These are phyloP conservation scores for Penicillium sp. DNA, from an alignment of 2,329 filamentous ascomycete species.

Conservation along the genomic window DNA sequence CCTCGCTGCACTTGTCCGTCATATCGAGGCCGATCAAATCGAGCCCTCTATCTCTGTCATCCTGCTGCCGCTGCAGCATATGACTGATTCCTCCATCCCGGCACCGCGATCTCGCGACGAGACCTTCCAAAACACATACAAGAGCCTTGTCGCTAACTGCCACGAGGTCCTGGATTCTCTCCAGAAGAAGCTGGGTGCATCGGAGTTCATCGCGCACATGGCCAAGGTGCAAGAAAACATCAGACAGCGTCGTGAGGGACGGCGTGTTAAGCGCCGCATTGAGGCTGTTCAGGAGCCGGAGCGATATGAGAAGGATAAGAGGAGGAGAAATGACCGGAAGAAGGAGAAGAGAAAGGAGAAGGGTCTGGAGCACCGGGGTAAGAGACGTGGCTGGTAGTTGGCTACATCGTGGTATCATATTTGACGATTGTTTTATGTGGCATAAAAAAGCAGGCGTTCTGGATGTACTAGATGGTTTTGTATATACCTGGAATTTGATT, in stretches of 20 bases:
- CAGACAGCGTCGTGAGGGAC: slow-evolving; percentile 68
- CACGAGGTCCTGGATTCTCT: slow-evolving; percentile 78
- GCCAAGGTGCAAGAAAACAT: slow-evolving; percentile 71
- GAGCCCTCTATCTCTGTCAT: slow-evolving; percentile 64
- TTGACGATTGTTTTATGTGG: slow-evolving; percentile 18
- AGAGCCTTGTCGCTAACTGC: slow-evolving; percentile 69
- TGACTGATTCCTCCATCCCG: slow-evolving; percentile 78
- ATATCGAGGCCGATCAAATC: slow-evolving; percentile 60
- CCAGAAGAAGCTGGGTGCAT: slow-evolving; percentile 80
- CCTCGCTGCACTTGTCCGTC: slow-evolving; percentile 67
- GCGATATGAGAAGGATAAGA: slow-evolving; percentile 74
- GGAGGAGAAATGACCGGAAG: slow-evolving; percentile 80
- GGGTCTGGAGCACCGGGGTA: slow-evolving; percentile 69
- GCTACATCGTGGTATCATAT: slow-evolving; percentile 1
- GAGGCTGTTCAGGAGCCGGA: slow-evolving; percentile 83
- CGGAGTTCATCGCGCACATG: slow-evolving; percentile 74
- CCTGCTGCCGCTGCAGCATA: slow-evolving; percentile 71
- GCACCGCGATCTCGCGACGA: slow-evolving; percentile 71
- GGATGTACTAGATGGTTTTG: slow-evolving; percentile 9
- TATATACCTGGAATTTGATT: slow-evolving; percentile 25
- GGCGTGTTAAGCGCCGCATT: slow-evolving; percentile 83
- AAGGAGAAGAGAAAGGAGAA: slow-evolving; percentile 79
- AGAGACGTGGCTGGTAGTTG: slow-evolving; percentile 68
- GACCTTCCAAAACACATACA: slow-evolving; percentile 67
- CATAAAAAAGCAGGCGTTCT: slow-evolving; percentile 30